Evolutionary conservation across 225 moss, liverwort and hornwort species (phyloP), one percentile per base, ranked within the genome.

Genomic region (Climacium dendroides): DNA sequence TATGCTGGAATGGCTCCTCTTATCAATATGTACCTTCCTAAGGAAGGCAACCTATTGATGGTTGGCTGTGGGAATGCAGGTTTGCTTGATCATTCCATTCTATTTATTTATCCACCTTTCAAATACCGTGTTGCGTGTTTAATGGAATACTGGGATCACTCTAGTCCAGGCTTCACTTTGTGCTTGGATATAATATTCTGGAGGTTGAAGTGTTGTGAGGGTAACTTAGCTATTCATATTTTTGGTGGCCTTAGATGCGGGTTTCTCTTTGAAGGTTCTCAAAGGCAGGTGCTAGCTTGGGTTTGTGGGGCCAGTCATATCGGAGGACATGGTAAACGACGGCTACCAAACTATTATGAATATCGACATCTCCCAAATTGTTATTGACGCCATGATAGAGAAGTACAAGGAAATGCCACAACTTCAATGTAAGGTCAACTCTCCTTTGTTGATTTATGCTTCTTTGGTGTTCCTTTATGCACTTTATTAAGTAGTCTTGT

Each of bases 51-150:
- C 77, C 66, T 97, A 30, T 89, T 98, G 92, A 97, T 97, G 97
- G 95, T 97, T 77, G 98, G 98, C 75, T 98, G 98, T 84, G 96
- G 96, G 48, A 98, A 98, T 95, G 96, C 93, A 95, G 93, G 96
- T 95, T 28, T 86, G 73, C 83, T 78, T 58, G 47, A 32, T 71
- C 24, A 55, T 69, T 69, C 64, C 41, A 62, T 54, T 61, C 37
- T 29, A 23, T 75, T 45, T 53, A 53, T 82, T 70, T 83, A 35
- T 32, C 30, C n/a, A 59, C n/a, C 52, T 76, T n/a, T 17, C 35
- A 14, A 70, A 48, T 64, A 37, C 28, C 16, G 24, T 54, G 12
- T 79, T 79, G 73, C 35, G 29, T 76, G 61, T 57, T 63, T 23
- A 24, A 63, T 64, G 47, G 85, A 41, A 84, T 61, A 30, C 23